These are phyloP conservation scores for Entomortierella lignicola DNA, from an alignment of 192 early-diverging fungal genomes.

Conservation along the genomic window DNA sequence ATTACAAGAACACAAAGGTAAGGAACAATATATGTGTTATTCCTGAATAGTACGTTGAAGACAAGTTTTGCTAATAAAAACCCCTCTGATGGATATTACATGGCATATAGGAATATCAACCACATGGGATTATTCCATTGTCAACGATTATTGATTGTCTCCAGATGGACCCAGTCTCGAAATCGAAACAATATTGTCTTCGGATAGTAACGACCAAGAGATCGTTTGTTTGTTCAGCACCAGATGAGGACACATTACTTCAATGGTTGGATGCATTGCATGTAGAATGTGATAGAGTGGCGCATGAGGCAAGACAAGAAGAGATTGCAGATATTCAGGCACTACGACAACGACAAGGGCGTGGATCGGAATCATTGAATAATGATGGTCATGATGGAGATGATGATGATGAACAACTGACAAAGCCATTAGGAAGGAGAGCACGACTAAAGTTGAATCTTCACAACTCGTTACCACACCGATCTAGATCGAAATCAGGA, in stretches of 20 bases:
- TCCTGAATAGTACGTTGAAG: too few relatives aligned
- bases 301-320: slow-evolving; percentile 31
- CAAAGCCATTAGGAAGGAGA: slow-evolving; percentile 16
- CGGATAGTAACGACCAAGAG: slow-evolving; percentile 67
- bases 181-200: slow-evolving; percentile 63
- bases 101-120: slow-evolving; percentile 55
- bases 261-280: slow-evolving; percentile 63
- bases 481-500: slow-evolving; percentile 20
- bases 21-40: not conserved
- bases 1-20: slow-evolving; percentile 70
- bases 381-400: not conserved
- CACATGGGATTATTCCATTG: slow-evolving; percentile 62
- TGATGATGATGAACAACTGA: slow-evolving; percentile 5
- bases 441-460: slow-evolving; percentile 20
- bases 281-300: slow-evolving; percentile 54
- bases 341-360: not conserved
- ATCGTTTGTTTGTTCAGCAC: slow-evolving; percentile 62
- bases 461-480: slow-evolving; percentile 7
- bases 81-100: too few relatives aligned
- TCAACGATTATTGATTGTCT: slow-evolving; percentile 64
- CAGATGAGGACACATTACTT: slow-evolving; percentile 56
- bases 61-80: too few relatives aligned
- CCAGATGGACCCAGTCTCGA: slow-evolving; percentile 65
- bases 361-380: not conserved
- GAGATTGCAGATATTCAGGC: slow-evolving; percentile 2